Percentiles rank a stretch among this genome's conserved stretches.
These are phyloP conservation scores for Suillus sp. DNA, from an alignment of 768 basidiomycete species.

Conservation along the genomic window DNA sequence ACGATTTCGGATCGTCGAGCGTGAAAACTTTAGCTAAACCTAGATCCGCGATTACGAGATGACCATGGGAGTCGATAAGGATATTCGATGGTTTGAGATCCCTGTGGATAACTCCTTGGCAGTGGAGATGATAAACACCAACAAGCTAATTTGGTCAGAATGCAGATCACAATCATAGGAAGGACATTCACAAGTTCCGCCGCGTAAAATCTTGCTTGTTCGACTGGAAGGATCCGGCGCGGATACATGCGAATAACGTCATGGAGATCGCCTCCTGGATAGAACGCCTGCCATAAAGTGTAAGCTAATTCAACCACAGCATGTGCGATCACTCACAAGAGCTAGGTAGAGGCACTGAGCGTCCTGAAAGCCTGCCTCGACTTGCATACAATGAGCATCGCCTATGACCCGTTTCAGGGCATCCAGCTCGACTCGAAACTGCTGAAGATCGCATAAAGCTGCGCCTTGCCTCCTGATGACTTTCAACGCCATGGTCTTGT, in stretches of 20 bases:
- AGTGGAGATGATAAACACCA: constrained; percentile 47
- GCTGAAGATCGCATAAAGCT: neutral
- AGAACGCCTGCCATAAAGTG: constrained; percentile 5
- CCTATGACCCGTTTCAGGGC: constrained; percentile 14
- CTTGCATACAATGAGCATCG: constrained; percentile 12
- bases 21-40: constrained; percentile 47
- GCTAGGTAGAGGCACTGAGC: constrained; percentile 15
- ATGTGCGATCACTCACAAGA: constrained; percentile 13
- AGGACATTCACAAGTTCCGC: constrained; percentile 15
- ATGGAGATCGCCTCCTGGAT: constrained; percentile 16
- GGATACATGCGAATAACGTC: constrained; percentile 5
- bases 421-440: constrained; percentile 9
- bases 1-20: neutral
- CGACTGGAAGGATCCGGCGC: constrained; percentile 7
- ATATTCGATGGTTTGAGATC: constrained; percentile 73
- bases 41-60: constrained; percentile 63
- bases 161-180: neutral
- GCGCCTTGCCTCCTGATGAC: constrained; percentile 13
- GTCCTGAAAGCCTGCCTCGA: constrained; percentile 19
- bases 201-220: constrained; percentile 11
- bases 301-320: neutral
- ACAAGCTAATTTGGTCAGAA: constrained; percentile 23
- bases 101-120: constrained; percentile 65
- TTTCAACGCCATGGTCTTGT: constrained; percentile 14
- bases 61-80: constrained; percentile 50